Conservation (phyloP, 345 rosid species). For the Gossypium australe region DNA sequence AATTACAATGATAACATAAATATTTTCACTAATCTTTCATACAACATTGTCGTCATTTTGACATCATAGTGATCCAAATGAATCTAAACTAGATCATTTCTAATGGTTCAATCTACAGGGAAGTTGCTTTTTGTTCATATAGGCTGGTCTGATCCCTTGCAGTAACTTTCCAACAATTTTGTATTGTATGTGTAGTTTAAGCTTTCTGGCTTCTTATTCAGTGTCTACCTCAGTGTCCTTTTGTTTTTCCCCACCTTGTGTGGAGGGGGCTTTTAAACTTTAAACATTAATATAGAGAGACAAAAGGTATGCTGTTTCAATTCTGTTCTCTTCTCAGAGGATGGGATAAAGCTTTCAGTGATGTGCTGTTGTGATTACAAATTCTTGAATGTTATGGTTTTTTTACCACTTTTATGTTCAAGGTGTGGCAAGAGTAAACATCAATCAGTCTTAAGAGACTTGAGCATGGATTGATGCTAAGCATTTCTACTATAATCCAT, state of each 20-base stretch:
- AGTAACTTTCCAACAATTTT: neutral
- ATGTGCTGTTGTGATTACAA: neutral
- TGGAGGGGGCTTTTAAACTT: neutral
- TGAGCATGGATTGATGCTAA: neutral
- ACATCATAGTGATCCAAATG: conserved; percentile 5
- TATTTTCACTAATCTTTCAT: conserved; percentile 1
- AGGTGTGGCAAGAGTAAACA: neutral
- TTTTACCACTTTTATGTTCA: neutral
- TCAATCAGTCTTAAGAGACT: neutral
- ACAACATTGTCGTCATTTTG: conserved; percentile 7
- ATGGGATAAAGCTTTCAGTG: neutral
- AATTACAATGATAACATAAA: neutral
- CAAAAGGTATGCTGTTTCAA: neutral
- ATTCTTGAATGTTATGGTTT: neutral
- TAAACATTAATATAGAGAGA: neutral
- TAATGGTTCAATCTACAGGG: neutral
- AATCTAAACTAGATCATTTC: neutral
- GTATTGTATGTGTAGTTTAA: neutral
- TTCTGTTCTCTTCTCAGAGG: neutral
- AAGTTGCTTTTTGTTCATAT: neutral
- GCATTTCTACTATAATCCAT: neutral
- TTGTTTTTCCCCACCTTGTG: neutral
- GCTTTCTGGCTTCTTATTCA: neutral
- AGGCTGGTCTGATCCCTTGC: neutral
- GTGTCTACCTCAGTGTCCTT: neutral